phyloP scores from a whole-genome alignment of 352 stramenopile species.

The Phytophthora uliginosa region DNA sequence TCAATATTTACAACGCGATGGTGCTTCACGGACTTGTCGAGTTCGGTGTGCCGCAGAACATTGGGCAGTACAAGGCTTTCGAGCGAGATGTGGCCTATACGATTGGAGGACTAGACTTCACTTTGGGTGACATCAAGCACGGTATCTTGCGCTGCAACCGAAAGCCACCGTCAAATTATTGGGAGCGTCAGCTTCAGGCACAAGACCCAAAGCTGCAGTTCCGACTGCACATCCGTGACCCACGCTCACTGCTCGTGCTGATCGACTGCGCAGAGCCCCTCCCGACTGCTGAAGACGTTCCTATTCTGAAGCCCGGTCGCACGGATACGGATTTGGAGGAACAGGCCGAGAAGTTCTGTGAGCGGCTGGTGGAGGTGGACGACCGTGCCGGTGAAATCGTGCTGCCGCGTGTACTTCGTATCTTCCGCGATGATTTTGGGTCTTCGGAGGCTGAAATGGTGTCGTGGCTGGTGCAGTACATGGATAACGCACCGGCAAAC shows the following conservation, averaged over 20 bases:
- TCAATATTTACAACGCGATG: slow-evolving; percentile 93
- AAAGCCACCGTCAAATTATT: slow-evolving; percentile 90
- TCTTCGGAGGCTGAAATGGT: slow-evolving; percentile 88
- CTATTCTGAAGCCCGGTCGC: slow-evolving; percentile 82
- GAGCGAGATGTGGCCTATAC: slow-evolving; percentile 86
- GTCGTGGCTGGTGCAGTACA: slow-evolving; percentile 89
- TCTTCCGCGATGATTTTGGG: slow-evolving; percentile 91
- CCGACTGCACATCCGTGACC: slow-evolving; percentile 89
- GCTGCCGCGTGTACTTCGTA: slow-evolving; percentile 80
- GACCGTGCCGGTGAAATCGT: slow-evolving; percentile 63
- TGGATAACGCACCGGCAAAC: slow-evolving; percentile 74
- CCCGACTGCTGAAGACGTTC: slow-evolving; percentile 65
- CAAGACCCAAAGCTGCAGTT: slow-evolving; percentile 88
- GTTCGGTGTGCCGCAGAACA: slow-evolving; percentile 88
- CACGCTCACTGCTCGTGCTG: slow-evolving; percentile 82
- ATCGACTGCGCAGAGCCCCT: slow-evolving; percentile 82
- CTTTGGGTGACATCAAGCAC: slow-evolving; percentile 89
- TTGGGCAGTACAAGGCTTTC: slow-evolving; percentile 86
- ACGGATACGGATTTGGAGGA: slow-evolving; percentile 90
- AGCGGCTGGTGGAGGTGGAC: slow-evolving; percentile 72
- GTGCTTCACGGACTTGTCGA: slow-evolving; percentile 89
- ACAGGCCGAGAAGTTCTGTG: slow-evolving; percentile 84
- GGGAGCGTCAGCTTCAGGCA: slow-evolving; percentile 84
- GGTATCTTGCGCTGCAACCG: slow-evolving; percentile 90
- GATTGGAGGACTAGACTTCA: slow-evolving; percentile 83